Evolutionary conservation across 441 rosid genomes (phyloP).

Genomic region (Jatropha multifida): DNA sequence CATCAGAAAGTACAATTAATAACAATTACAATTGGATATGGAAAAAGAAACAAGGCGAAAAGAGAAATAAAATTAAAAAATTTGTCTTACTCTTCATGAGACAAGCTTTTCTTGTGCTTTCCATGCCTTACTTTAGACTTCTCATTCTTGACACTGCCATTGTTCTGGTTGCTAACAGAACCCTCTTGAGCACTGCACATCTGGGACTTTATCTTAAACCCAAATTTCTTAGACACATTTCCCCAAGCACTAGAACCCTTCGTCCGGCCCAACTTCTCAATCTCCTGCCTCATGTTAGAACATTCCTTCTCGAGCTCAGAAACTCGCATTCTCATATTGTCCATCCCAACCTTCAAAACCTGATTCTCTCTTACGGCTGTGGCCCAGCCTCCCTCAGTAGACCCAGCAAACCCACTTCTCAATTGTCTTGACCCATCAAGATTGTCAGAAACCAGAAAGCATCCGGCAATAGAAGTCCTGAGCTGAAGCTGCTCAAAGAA

Average conservation of each 20-base stretch:
- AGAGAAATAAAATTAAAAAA: neutral
- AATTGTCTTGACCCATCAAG: slow-evolving; percentile 87
- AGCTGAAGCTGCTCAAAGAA: slow-evolving; percentile 99
- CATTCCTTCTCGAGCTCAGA: slow-evolving; percentile 94
- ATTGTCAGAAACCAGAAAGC: slow-evolving; percentile 91
- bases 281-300: slow-evolving; percentile 89
- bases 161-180: slow-evolving; percentile 70
- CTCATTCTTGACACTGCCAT: slow-evolving; percentile 48
- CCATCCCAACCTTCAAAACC: slow-evolving; percentile 95
- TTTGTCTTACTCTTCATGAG: slow-evolving; percentile 39
- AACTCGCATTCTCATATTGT: slow-evolving; percentile 88
- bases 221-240: slow-evolving; percentile 74
- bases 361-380: slow-evolving; percentile 92
- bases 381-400: slow-evolving; percentile 90
- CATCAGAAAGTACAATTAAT: slow-evolving; percentile 14
- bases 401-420: slow-evolving; percentile 70
- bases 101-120: slow-evolving; percentile 59
- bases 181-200: slow-evolving; percentile 96
- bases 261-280: slow-evolving; percentile 73
- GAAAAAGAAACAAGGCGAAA: slow-evolving; percentile 14
- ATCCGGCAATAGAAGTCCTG: slow-evolving; percentile 89
- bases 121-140: slow-evolving; percentile 59
- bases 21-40: slow-evolving; percentile 15
- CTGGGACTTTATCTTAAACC: slow-evolving; percentile 88
- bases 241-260: slow-evolving; percentile 67